phyloP scores from a whole-genome alignment of 768 basidiomycete species.

The Crucibulum laeve region DNA sequence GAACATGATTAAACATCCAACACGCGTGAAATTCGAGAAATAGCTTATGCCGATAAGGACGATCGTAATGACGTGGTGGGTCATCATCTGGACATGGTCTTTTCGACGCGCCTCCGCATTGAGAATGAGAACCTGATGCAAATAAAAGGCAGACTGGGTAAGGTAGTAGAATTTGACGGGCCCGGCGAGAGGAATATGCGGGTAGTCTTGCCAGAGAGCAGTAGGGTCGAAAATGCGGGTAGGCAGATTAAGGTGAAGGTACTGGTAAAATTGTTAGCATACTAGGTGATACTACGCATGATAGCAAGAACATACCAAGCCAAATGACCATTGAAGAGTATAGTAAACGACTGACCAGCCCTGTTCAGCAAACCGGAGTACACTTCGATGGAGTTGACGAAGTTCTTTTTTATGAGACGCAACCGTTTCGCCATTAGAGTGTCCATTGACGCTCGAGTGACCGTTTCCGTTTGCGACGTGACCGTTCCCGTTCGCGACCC shows the following conservation, averaged over 20 bases:
- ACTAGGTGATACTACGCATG: constrained; percentile 4
- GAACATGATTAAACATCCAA: constrained; percentile 86
- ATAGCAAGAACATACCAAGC: constrained; percentile 59
- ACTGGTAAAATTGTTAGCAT: constrained; percentile 39
- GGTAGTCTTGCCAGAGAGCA: constrained; percentile 77
- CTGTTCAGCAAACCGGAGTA: constrained; percentile 91
- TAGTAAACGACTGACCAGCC: constrained; percentile 89
- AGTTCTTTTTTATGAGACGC: constrained; percentile 38
- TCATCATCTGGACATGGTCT: constrained; percentile 95
- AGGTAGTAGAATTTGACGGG: constrained; percentile 90
- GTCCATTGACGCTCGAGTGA: constrained; percentile 25
- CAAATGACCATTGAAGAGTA: constrained; percentile 67
- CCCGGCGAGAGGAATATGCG: constrained; percentile 74
- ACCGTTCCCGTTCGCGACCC: constrained; percentile 18
- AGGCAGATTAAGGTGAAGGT: constrained; percentile 71
- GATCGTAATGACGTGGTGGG: constrained; percentile 90
- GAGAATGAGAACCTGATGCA: constrained; percentile 87
- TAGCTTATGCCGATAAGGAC: constrained; percentile 76
- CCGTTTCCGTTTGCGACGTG: constrained; percentile 19
- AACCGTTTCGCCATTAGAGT: constrained; percentile 24
- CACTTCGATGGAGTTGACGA: constrained; percentile 61
- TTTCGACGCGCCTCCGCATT: constrained; percentile 90
- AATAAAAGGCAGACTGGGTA: constrained; percentile 81
- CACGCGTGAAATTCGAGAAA: constrained; percentile 77
- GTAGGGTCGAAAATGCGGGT: constrained; percentile 58